Evolutionary conservation across 179 eudicot species (phyloP).

Genomic region (Silene noctiflora): DNA sequence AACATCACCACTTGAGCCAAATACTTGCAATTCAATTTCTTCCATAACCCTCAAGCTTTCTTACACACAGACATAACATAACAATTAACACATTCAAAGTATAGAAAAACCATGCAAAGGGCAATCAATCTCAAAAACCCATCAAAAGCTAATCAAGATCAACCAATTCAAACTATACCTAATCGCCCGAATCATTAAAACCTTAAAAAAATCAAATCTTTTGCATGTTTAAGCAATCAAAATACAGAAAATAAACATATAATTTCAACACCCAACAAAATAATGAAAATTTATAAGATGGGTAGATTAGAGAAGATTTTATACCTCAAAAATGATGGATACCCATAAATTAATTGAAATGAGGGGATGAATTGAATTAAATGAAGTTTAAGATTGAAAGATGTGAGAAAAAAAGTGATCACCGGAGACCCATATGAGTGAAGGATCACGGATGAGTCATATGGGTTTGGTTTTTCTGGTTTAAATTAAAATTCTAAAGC

Average conservation of each 20-base stretch:
- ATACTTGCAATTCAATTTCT: not conserved
- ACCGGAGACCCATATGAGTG: slow-evolving; percentile 8
- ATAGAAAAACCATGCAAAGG: not conserved
- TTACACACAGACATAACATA: too few species aligned
- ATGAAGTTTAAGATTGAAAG: not conserved
- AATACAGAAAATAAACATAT: not conserved
- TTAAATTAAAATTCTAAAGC: too few species aligned
- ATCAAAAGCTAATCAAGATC: not conserved
- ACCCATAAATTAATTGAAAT: not conserved
- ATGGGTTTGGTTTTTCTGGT: not conserved
- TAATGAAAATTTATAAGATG: not conserved
- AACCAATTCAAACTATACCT: not conserved
- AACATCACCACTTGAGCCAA: not conserved
- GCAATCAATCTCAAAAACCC: slow-evolving; percentile 7
- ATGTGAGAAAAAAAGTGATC: slow-evolving; percentile 8
- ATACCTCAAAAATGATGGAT: not conserved
- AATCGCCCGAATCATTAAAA: not conserved
- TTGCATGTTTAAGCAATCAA: not conserved
- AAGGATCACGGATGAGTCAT: slow-evolving; percentile 3
- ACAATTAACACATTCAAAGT: not conserved
- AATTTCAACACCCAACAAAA: not conserved
- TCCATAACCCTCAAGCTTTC: not conserved
- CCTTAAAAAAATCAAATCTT: not conserved
- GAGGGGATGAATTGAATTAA: not conserved
- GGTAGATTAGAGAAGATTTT: not conserved